These are phyloP conservation scores for Fusarium sarcochroum DNA, from an alignment of 2,329 filamentous ascomycete species.

Conservation along the genomic window DNA sequence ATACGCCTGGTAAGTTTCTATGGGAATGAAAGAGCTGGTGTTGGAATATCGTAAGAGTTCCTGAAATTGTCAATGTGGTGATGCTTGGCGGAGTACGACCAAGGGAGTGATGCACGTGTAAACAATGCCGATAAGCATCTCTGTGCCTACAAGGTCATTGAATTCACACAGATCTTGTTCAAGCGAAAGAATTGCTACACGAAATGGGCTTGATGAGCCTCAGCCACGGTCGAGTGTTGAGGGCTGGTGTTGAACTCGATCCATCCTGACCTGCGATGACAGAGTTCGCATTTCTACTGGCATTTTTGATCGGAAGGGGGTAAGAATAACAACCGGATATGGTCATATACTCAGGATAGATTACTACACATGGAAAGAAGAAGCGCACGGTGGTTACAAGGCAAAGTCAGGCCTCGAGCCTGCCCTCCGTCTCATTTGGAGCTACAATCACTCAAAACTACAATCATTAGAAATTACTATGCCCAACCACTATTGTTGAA, in stretches of 20 bases:
- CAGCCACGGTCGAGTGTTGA: neutral
- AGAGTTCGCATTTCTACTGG: neutral
- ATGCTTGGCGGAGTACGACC: no score
- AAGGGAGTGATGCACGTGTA: no score
- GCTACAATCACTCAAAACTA: no score
- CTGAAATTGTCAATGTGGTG: no score
- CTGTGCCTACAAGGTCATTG: no score
- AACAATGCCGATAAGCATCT: no score
- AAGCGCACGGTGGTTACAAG: neutral
- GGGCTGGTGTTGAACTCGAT: neutral
- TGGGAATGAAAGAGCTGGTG: accelerated
- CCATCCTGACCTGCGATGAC: neutral
- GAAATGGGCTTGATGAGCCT: neutral
- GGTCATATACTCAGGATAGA: neutral
- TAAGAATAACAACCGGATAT: no score
- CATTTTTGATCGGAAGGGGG: neutral
- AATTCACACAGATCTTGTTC: no score
- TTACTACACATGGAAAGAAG: neutral
- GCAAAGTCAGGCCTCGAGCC: neutral
- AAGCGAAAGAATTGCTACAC: no score
- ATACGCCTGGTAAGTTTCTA: accelerated
- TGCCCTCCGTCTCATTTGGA: neutral
- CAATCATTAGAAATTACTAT: no score
- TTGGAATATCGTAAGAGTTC: neutral
- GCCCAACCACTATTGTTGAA: no score